Evolutionary conservation across 2,329 filamentous ascomycete species (phyloP).

Genomic region (Diplodia sapinea): DNA sequence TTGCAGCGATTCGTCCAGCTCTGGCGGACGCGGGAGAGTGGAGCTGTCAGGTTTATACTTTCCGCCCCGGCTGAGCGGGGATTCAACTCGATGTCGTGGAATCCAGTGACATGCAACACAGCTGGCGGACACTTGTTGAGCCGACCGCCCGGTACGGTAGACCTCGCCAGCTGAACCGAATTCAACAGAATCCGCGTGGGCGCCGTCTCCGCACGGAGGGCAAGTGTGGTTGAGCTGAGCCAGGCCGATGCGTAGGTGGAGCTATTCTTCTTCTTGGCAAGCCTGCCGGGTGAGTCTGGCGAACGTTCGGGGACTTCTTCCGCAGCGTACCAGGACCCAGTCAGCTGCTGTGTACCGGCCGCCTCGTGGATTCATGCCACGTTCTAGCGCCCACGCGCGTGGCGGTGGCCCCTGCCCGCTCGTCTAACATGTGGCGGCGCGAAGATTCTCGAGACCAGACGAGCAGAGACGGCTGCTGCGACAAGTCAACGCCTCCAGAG

Average conservation of each 20-base stretch:
- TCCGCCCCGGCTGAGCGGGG: background rate
- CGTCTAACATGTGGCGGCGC: background rate
- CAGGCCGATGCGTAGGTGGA: background rate
- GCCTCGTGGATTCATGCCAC: background rate
- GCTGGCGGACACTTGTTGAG: background rate
- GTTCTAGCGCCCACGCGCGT: background rate
- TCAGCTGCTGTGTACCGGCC: background rate
- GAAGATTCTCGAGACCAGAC: background rate
- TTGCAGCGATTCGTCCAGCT: background rate
- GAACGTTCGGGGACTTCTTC: background rate
- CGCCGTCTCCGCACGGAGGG: background rate
- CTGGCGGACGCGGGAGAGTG: background rate
- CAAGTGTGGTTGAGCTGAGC: background rate
- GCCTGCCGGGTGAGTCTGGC: background rate
- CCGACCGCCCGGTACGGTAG: background rate
- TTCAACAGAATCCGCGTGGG: background rate
- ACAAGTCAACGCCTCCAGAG: background rate
- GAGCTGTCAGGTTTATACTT: background rate
- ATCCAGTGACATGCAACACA: background rate
- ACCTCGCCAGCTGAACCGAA: background rate
- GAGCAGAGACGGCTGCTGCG: background rate
- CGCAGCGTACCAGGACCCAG: background rate
- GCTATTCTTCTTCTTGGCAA: background rate
- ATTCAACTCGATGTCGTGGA: background rate
- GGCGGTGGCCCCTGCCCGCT: background rate